phyloP scores from a whole-genome alignment of 768 basidiomycete genomes.

The Rubroboletus satanas region DNA sequence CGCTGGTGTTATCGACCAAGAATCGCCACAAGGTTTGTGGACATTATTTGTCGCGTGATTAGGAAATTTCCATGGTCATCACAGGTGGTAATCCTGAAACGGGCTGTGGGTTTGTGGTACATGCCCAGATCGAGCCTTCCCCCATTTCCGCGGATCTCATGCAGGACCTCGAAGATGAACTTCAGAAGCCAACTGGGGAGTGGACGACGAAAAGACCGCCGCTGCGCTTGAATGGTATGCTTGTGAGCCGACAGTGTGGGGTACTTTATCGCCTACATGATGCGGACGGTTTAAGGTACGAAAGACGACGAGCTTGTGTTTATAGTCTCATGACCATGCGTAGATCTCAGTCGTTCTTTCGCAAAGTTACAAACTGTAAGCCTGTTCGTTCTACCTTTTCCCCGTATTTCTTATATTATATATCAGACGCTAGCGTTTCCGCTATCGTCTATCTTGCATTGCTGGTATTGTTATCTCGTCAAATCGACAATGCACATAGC shows the following conservation, averaged over 20 bases:
- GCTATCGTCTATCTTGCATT: conserved; percentile 63
- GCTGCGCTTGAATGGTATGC: conserved; percentile 56
- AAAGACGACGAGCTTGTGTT: background rate
- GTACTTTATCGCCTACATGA: conserved; percentile 63
- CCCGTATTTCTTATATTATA: conserved; percentile 3
- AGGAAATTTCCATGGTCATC: background rate
- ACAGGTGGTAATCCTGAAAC: conserved; percentile 47
- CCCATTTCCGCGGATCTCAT: conserved; percentile 51
- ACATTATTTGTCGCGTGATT: background rate
- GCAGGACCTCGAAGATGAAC: conserved; percentile 69
- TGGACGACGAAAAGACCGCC: conserved; percentile 55
- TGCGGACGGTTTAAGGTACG: conserved; percentile 67
- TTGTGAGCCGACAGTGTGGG: conserved; percentile 80
- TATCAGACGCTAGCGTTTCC: conserved; percentile 68
- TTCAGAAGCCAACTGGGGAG: conserved; percentile 70
- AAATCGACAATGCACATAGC: conserved; percentile 71
- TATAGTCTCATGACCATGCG: background rate
- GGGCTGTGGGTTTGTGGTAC: conserved; percentile 62
- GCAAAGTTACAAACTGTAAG: conserved; percentile 67
- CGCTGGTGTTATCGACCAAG: conserved; percentile 56
- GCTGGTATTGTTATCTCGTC: conserved; percentile 65
- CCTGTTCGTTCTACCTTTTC: background rate
- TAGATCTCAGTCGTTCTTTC: conserved; percentile 64
- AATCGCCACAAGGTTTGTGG: conserved; percentile 35
- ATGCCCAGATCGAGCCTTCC: conserved; percentile 59